Evolutionary conservation across 257 asterid genomes (phyloP).

Genomic region (Solanum appendiculatum): DNA sequence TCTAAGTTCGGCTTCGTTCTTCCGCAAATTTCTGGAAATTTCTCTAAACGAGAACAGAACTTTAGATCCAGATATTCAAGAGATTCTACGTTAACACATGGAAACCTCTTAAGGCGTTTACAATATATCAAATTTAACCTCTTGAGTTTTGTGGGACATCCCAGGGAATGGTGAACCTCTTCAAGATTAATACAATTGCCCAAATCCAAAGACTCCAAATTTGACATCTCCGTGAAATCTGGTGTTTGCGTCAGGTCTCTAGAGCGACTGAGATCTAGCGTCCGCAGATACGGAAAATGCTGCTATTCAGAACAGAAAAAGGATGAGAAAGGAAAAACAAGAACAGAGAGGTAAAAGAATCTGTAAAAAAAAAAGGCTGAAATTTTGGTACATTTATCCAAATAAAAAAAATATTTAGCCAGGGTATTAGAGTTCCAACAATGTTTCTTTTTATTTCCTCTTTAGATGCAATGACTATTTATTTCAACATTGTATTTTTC

Average conservation of each 20-base stretch:
- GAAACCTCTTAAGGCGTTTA: not conserved
- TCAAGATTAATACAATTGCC: not conserved
- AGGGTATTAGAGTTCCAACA: not conserved
- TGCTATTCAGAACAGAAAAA: not conserved
- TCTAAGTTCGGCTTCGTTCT: not conserved
- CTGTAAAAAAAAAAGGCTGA: not conserved
- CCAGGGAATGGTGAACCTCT: not conserved
- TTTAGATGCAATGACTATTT: not conserved
- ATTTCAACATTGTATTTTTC: not conserved
- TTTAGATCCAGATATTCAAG: not conserved
- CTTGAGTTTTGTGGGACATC: not conserved
- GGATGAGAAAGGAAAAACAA: not conserved
- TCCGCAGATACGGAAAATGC: not conserved
- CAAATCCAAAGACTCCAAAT: not conserved
- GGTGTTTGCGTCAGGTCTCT: not conserved
- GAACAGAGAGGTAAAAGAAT: not conserved
- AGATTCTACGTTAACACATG: not conserved
- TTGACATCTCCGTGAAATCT: not conserved
- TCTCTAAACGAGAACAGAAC: not conserved
- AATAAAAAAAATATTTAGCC: not conserved
- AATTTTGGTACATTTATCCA: not conserved
- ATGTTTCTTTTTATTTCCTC: not conserved
- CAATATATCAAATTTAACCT: not conserved
- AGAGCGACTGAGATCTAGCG: not conserved
- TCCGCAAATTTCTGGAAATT: not conserved